Evolutionary conservation across 2,329 filamentous ascomycete genomes (phyloP).

Genomic region (Parafenestella ontariensis): DNA sequence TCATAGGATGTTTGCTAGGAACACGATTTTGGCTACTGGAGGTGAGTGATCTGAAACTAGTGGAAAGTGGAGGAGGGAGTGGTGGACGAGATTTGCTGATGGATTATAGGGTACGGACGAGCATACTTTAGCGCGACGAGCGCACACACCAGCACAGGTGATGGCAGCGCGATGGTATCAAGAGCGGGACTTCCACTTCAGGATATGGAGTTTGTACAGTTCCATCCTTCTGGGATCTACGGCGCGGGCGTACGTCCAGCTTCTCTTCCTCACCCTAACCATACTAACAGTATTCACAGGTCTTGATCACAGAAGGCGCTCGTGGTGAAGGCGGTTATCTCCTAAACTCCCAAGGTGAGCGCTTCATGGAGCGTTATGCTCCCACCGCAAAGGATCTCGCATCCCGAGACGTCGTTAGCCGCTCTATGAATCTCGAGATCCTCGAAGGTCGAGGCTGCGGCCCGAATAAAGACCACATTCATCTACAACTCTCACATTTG

Average conservation of each 20-base stretch:
- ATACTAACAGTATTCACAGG: conserved; percentile 14
- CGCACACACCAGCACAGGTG: conserved; percentile 59
- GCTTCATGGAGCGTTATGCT: conserved; percentile 61
- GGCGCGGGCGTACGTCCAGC: conserved; percentile 52
- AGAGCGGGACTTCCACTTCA: conserved; percentile 58
- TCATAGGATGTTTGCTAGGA: conserved; percentile 57
- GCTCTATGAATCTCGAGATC: conserved; percentile 60
- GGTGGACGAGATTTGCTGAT: background rate
- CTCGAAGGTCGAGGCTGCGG: conserved; percentile 56
- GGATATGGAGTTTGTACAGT: conserved; percentile 61
- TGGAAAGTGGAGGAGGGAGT: background rate
- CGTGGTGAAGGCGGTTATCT: conserved; percentile 60
- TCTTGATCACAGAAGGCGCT: conserved; percentile 59
- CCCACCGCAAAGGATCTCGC: conserved; percentile 60
- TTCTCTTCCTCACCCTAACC: background rate
- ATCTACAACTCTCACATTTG: conserved; percentile 57
- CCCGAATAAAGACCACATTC: conserved; percentile 56
- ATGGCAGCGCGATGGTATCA: conserved; percentile 59
- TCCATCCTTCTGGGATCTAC: conserved; percentile 60
- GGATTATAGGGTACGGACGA: conserved; percentile 52
- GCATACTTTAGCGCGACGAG: conserved; percentile 60
- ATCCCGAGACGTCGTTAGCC: conserved; percentile 56
- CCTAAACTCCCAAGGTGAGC: conserved; percentile 57
- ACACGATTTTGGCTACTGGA: conserved; percentile 58
- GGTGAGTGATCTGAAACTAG: conserved; percentile 25